Base-by-base conservation (phyloP, 2,329 filamentous ascomycete genomes). In the Capronia americana region DNA sequence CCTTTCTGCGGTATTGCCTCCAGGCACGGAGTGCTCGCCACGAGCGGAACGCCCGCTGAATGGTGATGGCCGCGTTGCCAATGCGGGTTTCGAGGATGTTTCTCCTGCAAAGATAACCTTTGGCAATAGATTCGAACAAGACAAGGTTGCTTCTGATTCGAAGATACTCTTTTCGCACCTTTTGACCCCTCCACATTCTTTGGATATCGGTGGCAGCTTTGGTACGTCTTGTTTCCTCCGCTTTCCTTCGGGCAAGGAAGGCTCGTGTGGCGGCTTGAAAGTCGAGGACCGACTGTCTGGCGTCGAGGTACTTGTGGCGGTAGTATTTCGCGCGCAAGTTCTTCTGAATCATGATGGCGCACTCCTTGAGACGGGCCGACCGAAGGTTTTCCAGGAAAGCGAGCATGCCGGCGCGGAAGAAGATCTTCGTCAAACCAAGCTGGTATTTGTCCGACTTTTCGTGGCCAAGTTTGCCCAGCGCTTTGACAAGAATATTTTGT, bases 351-450 rank as follows among this genome's bases (percentile, higher is more conserved):
- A 99, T 91, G 73, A 96, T 92, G 12, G 95, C 95, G 72, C 93
- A 96, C 72, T 93, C 91, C 77, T 96, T 98, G 76, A 99, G 85
- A 66, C 93, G 89, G 71, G 86, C 92, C 12, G 95, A 97, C 66
- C 95, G 89, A 71, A 97, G 85, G 72, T 97, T 97, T 81, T 99
- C 95, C 58, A 99, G 83, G 82, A 97, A 97, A 6, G 95, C 95
- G 73, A 99, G 89, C 95, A 99, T 99, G 79, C 95, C 95, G 63
- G 95, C 95, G 67, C 95, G 91, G 88, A 99, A 99, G 83, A 99
- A 99, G 77, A 99, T 97, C 83, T 99, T 99, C 60, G 94, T 98
- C 71, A 98, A 84, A 81, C 95, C 95, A 70, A 99, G 87, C 81
- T 99, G 95, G 77, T 98, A 99, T 80, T 97, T 99, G 82, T 98